Conservation (phyloP, 192 early-diverging fungal species). For the Coemansia sp. region DNA sequence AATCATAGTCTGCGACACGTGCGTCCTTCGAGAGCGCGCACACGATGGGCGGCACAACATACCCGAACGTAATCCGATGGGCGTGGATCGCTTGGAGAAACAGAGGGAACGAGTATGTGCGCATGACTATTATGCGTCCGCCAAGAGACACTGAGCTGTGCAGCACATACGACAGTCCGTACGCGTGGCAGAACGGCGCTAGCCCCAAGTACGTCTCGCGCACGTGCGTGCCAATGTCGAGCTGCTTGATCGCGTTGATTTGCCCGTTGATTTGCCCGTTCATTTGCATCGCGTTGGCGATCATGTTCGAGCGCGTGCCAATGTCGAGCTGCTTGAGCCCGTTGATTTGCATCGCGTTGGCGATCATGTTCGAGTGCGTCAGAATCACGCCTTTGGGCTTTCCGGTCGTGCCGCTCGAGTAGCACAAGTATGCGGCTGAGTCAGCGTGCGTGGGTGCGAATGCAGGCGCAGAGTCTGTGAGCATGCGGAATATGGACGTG, state of each 20-base stretch:
- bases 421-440: conserved; percentile 61
- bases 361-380: conserved; percentile 69
- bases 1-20: conserved; percentile 67
- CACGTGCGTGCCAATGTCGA: too few relatives aligned
- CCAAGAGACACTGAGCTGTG: conserved; percentile 44
- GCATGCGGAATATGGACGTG: conserved; percentile 18
- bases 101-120: conserved; percentile 64
- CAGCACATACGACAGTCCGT: conserved; percentile 61
- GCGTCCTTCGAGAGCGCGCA: conserved; percentile 78
- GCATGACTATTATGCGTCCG: conserved; percentile 65
- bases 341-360: conserved; percentile 60
- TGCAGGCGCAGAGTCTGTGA: not conserved
- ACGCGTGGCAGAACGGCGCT: conserved; percentile 74
- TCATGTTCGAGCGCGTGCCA: conserved; percentile 53
- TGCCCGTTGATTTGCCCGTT: conserved; percentile 54
- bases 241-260: conserved; percentile 38
- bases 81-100: too few relatives aligned
- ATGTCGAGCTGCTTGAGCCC: conserved; percentile 14
- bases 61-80: conserved; percentile 66
- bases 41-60: conserved; percentile 65
- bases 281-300: conserved; percentile 61
- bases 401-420: conserved; percentile 72
- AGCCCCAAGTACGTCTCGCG: conserved; percentile 29
- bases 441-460: too few relatives aligned
- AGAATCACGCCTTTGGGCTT: conserved; percentile 65